Percentiles rank a stretch among this genome's conserved stretches.
Conservation (phyloP, 164 flowering plant species). For the Dillenia turbinata region DNA sequence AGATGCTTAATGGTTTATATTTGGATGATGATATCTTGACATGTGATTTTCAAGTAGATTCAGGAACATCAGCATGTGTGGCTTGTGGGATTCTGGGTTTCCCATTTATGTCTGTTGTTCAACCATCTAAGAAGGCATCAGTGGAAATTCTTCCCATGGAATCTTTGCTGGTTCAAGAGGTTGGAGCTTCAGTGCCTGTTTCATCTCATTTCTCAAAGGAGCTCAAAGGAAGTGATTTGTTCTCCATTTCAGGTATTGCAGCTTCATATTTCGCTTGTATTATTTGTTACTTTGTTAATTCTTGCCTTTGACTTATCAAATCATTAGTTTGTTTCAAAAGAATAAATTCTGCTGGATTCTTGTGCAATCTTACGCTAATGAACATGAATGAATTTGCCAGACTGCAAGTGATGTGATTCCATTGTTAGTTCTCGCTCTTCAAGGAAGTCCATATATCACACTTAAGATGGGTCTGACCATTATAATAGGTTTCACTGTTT, state of each 20-base stretch:
- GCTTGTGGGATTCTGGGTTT: constrained; percentile 97
- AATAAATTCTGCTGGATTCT: no score
- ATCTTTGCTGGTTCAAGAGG: constrained; percentile 11
- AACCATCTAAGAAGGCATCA: constrained; percentile 63
- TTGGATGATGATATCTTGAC: constrained; percentile 61
- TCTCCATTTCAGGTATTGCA: constrained; percentile 38
- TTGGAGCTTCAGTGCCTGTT: constrained; percentile 8
- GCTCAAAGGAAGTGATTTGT: constrained; percentile 11
- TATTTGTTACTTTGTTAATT: no score
- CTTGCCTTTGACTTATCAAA: no score
- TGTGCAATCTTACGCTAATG: no score
- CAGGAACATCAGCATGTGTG: constrained; percentile 88
- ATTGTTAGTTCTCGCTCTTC: no score
- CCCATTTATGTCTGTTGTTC: constrained; percentile 90
- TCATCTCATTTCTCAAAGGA: constrained; percentile 9
- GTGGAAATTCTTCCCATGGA: constrained; percentile 28
- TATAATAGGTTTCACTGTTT: no score
- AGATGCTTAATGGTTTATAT: constrained; percentile 39
- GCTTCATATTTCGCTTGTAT: constrained; percentile 1
- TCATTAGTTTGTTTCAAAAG: no score
- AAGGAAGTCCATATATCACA: no score
- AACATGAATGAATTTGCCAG: no score
- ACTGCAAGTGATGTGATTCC: no score
- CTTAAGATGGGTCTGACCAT: no score
- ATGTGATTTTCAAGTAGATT: constrained; percentile 80